A percentile compares a stretch with the other conserved stretches of the same genome.
Conservation (phyloP, 2,329 filamentous ascomycete genomes). For the Hymenoscyphus occultus region DNA sequence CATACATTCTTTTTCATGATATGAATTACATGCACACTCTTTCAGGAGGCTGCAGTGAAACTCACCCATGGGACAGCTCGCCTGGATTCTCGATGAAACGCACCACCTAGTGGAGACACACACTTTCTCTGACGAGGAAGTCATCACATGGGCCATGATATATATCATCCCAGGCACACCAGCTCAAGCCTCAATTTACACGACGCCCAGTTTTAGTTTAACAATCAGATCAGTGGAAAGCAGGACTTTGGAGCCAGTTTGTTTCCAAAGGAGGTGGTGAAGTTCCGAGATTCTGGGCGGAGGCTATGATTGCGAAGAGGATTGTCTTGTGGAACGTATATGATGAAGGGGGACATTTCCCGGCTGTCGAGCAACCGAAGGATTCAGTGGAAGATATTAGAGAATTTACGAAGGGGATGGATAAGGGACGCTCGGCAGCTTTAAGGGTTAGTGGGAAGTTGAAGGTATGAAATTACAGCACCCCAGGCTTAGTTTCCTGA, state of each 20-base stretch:
- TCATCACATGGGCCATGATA: conserved; percentile 60
- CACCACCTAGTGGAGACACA: conserved; percentile 38
- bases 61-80: conserved; percentile 25
- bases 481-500: not conserved
- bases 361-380: conserved; percentile 54
- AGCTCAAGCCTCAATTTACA: conserved; percentile 25
- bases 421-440: conserved; percentile 41
- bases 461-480: not conserved
- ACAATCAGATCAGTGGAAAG: conserved; percentile 10
- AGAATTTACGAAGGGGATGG: conserved; percentile 51
- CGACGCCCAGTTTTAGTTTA: conserved; percentile 8
- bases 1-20: not conserved
- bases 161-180: conserved; percentile 26
- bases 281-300: conserved; percentile 49
- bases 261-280: conserved; percentile 26
- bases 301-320: conserved; percentile 48
- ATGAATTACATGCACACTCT: not conserved
- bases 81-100: conserved; percentile 29
- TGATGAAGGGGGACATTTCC: conserved; percentile 48
- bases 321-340: conserved; percentile 52
- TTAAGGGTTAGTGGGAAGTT: conserved; percentile 16
- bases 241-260: conserved; percentile 28
- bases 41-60: conserved; percentile 23
- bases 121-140: conserved; percentile 70
- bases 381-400: conserved; percentile 46